Base-by-base conservation (phyloP, 371 early-diverging fungal genomes). In the Rhizopus delemar region DNA sequence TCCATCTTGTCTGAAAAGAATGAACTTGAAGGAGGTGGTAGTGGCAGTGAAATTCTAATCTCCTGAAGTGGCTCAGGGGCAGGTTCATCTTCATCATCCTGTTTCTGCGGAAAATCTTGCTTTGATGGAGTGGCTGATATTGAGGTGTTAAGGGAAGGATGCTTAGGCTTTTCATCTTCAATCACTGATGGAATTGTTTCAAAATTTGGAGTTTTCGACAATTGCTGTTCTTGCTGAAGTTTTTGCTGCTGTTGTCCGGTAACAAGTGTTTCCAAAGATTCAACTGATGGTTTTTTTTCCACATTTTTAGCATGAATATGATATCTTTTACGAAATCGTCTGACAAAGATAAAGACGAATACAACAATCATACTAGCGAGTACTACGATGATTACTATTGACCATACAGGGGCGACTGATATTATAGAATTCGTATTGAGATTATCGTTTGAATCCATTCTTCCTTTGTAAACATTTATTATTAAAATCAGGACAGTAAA, bases 1-100 rank as follows among this genome's bases (percentile, higher is more conserved):
- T 77, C 77, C 66, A 71, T 71, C 51, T 73, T 77, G 41, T 77
- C 77, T 8, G 77, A 64, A 45, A 73, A 77, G 36, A 73, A 56
- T 4, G 71, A 76, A 13, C 61, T 59, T 2, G 71, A 62, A 33
- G 71, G 68, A 15, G 69, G 69, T 35, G 74, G 70, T 16, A 71
- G 36, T 29, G 71, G 66, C 51, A 69, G 53, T 38, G 73, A 59
- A 41, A 67, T 68, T 31, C 61, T 62, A 16, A 53, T 57, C 61
- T 64, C 62, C 67, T 67, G 71, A 36, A 68, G 62, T 41, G 70
- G 71, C 12, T 73, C 52, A 43, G 73, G 70, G 48, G 70, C 58
- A 16, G 55, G 56, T 60, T 54, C 49, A 50, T 59, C 52, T 43
- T 33, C 43, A 55, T 62, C 36, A 31, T 35, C 48, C 35, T 53